phyloP scores from a whole-genome alignment of 2,329 filamentous ascomycete genomes.

The Sporothrix mexicana region DNA sequence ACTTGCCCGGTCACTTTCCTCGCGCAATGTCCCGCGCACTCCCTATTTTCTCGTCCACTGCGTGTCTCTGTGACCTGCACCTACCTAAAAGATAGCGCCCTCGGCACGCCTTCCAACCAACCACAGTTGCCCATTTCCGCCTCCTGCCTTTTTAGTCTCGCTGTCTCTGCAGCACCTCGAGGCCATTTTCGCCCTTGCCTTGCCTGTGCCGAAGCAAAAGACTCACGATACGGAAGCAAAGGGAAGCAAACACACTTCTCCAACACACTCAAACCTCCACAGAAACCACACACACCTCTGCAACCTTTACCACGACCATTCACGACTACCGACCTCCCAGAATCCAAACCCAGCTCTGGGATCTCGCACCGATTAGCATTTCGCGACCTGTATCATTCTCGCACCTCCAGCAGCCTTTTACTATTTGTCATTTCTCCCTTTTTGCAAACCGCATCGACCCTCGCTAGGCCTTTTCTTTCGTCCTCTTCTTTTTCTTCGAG shows the following conservation, averaged over 20 bases:
- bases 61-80: not conserved
- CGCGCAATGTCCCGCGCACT: conserved; percentile 29
- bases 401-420: not conserved
- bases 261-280: not conserved
- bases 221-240: conserved; percentile 11
- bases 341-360: not conserved
- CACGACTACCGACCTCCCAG: not conserved
- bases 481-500: not conserved
- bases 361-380: not conserved
- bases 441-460: not conserved
- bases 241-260: conserved; percentile 5
- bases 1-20: not conserved
- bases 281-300: not conserved
- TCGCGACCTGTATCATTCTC: not conserved
- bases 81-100: not conserved
- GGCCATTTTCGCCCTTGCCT: not conserved
- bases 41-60: not conserved
- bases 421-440: not conserved
- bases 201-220: conserved; percentile 17
- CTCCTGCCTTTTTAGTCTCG: not conserved
- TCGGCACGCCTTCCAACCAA: not conserved
- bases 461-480: not conserved
- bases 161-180: not conserved
- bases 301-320: not conserved
- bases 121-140: conserved; percentile 11